phyloP scores from a whole-genome alignment of 768 basidiomycete genomes.

The Mycena leptocephala region DNA sequence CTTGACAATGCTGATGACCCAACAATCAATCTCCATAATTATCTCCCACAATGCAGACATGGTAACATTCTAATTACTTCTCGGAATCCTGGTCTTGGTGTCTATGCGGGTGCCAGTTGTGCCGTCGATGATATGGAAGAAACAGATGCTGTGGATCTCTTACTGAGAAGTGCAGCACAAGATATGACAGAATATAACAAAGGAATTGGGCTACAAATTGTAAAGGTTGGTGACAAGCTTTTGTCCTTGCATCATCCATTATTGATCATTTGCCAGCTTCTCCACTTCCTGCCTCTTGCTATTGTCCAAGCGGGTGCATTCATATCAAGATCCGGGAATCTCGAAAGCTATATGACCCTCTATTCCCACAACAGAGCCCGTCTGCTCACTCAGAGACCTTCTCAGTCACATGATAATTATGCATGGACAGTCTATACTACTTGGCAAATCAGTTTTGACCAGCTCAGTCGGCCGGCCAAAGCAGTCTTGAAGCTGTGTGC shows the following conservation, averaged over 20 bases:
- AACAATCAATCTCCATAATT: neutral
- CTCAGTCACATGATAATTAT: constrained; percentile 24
- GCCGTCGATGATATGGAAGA: constrained; percentile 1
- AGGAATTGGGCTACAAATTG: constrained; percentile 6
- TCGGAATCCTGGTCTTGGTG: constrained; percentile 1
- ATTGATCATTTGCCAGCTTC: neutral
- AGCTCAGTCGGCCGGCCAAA: neutral
- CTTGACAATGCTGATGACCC: constrained; percentile 18
- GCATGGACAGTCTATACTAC: constrained; percentile 19
- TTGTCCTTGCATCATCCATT: neutral
- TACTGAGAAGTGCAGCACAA: neutral
- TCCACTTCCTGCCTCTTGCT: constrained; percentile 10
- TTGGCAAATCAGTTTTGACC: constrained; percentile 22
- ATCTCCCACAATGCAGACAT: constrained; percentile 17
- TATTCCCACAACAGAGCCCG: neutral
- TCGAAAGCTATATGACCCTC: neutral
- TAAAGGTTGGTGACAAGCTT: constrained; percentile 19
- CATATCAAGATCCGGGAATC: neutral
- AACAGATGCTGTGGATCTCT: constrained; percentile 1
- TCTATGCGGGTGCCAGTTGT: neutral
- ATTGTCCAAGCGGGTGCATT: constrained; percentile 22
- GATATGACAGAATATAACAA: neutral
- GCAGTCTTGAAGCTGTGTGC: neutral
- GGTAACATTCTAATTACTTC: constrained; percentile 30
- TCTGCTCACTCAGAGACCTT: neutral